These are phyloP conservation scores for Euphrasia confusa DNA, from an alignment of 257 asterid species.

Conservation along the genomic window DNA sequence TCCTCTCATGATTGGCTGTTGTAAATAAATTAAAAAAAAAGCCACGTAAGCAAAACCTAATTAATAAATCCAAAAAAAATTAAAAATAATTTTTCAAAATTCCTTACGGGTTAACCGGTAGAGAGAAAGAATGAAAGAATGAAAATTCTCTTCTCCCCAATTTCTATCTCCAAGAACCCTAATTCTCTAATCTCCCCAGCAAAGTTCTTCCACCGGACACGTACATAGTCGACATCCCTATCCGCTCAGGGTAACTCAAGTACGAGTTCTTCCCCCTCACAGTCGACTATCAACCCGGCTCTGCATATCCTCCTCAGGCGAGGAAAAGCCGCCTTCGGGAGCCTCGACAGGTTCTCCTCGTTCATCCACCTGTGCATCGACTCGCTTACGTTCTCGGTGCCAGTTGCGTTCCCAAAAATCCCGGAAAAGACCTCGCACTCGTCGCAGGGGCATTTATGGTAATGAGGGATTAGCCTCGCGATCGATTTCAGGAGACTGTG, in stretches of 20 bases:
- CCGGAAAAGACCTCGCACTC: slow-evolving; percentile 59
- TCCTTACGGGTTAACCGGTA: too few species aligned
- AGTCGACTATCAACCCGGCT: slow-evolving; percentile 47
- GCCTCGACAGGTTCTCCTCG: slow-evolving; percentile 29
- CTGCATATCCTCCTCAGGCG: slow-evolving; percentile 46
- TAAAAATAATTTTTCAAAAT: too few species aligned
- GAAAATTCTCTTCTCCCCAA: too few species aligned
- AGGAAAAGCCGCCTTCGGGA: slow-evolving; percentile 52
- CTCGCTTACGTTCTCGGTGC: slow-evolving; percentile 47
- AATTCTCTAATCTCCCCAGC: too few species aligned
- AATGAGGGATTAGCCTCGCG: slow-evolving; percentile 45
- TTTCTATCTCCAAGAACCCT: too few species aligned
- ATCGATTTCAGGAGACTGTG: slow-evolving; percentile 37
- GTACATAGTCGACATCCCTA: slow-evolving; percentile 41
- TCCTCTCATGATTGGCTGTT: too few species aligned
- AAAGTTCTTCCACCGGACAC: slow-evolving; percentile 42
- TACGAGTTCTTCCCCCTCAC: slow-evolving; percentile 33
- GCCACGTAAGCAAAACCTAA: too few species aligned
- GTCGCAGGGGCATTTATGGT: slow-evolving; percentile 43
- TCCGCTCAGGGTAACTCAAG: slow-evolving; percentile 47
- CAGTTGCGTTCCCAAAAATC: slow-evolving; percentile 49
- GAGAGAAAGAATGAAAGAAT: too few species aligned
- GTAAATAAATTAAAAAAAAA: too few species aligned
- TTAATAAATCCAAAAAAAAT: too few species aligned
- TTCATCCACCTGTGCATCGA: slow-evolving; percentile 40